Evolutionary conservation across 148 eudicot genomes (phyloP).

Genomic region (Cornus suecica): DNA sequence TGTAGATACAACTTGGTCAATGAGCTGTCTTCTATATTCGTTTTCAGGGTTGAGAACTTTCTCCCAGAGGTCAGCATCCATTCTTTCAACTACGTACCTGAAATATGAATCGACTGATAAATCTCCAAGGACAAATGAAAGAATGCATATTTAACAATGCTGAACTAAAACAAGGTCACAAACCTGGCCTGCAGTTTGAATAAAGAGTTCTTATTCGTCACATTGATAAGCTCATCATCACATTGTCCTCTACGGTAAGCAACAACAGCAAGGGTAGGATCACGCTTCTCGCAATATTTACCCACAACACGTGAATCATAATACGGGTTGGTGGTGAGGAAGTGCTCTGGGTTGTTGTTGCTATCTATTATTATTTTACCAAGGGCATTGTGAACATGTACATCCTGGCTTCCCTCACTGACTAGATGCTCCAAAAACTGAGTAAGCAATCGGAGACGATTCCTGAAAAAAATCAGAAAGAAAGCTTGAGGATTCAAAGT

Average conservation of each 20-base stretch:
- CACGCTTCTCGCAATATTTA: constrained; percentile 97
- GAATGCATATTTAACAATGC: background rate
- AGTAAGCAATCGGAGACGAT: constrained; percentile 89
- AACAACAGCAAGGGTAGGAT: constrained; percentile 97
- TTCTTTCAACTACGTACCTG: constrained; percentile 93
- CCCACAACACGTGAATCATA: constrained; percentile 99
- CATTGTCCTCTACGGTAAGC: constrained; percentile 97
- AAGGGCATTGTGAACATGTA: constrained; percentile 95
- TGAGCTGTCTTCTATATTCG: constrained; percentile 88
- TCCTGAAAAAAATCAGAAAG: constrained; percentile 43
- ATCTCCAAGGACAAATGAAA: background rate
- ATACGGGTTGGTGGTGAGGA: constrained; percentile 90
- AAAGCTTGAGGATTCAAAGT: constrained; percentile 12
- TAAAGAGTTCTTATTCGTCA: constrained; percentile 88
- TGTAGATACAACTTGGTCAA: constrained; percentile 98
- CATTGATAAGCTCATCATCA: constrained; percentile 92
- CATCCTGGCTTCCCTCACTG: constrained; percentile 97
- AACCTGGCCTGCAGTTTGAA: constrained; percentile 89
- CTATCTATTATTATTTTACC: constrained; percentile 97
- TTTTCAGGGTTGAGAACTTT: constrained; percentile 89
- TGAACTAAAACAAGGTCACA: constrained; percentile 9
- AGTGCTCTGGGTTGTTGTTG: constrained; percentile 95
- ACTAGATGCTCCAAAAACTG: constrained; percentile 97
- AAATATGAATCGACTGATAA: background rate
- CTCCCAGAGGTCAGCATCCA: constrained; percentile 95